Evolutionary conservation across 2,329 filamentous ascomycete genomes (phyloP), one percentile per base, ranked within the genome.

Genomic region (Stagonosporopsis chrysanthemi): DNA sequence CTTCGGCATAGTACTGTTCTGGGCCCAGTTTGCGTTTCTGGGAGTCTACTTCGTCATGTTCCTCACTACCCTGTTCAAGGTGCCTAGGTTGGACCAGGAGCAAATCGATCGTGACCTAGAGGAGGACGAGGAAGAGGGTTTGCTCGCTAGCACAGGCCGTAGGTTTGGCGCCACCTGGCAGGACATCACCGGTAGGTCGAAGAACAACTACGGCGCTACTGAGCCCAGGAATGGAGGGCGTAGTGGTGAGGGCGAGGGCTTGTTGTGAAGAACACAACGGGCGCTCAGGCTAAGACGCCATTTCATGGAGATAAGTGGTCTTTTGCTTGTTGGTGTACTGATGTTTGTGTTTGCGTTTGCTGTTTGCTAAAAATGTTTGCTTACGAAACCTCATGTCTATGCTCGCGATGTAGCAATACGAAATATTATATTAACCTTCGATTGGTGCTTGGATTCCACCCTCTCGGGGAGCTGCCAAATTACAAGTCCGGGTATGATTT

Each of bases 21-120:
- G 93, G 92, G 91, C 92, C 0, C 95, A 99, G 70, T 98, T 97
- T 72, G 90, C 85, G 12, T 98, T 99, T 79, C 78, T 99, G 40
- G 89, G 80, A 23, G 77, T 97, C 19, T 97, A 96, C 76, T 76
- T 97, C 9, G 78, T 97, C 52, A 88, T 96, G 12, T 90, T 97
- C 66, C 57, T 92, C 22, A 90, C 90, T 0, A 87, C 90, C 3
- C 79, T 97, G 0, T 89, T 98, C 82, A 87, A 90, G 39, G 88
- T 92, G 1, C 93, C 94, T 0, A 88, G 84, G 70, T 77, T 97
- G 33, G 87, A 94, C 67, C 82, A 94, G 53, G 84, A 86, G 42
- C 88, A 93, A 69, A 75, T 96, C 7, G 95, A 98, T 63, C 90
- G 94, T 60, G 93, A 97, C 71, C 88, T 93, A 15, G 91, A 96